Evolutionary conservation across 352 stramenopile species (phyloP), one percentile per base, ranked within the genome.

Genomic region (Blastocystis hominis): DNA sequence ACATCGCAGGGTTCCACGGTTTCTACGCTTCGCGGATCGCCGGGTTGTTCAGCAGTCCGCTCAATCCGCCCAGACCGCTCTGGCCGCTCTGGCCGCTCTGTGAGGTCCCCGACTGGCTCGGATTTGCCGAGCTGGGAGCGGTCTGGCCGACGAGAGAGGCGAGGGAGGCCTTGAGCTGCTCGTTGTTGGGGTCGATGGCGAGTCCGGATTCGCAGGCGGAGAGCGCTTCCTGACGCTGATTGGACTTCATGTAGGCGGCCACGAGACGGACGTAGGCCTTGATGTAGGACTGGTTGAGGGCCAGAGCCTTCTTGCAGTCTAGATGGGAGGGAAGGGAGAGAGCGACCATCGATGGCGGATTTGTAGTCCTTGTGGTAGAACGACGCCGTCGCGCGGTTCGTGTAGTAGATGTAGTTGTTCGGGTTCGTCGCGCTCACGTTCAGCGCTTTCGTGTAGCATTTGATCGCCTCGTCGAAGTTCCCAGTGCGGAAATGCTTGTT

Each of bases 321-420:
- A 66, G 7, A 2, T 10, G 56, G 66, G 34, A 84, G 4, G 17
- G 7, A 4, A 6, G 3, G 3, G 30, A 2, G 1, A 36, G 15
- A 46, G 24, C 0, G 20, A 84, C 72, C 72, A 7, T 34, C 56
- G 17, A 68, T 53, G 24, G 72, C 40, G 20, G 53, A 24, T 40
- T 84, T 36, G 34, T 84, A 84, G 56, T 84, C 15, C 55, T 84
- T 84, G 44, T 54, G n/a, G 46, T 84, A 66, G 72, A 66, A 84
- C 20, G 36, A 64, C 24, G 72, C 72, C 1, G 72, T 84, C 5
- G 53, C 72, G 34, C 72, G 46, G 36, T 84, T 84, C 15, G 44
- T 66, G 34, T 69, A 68, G 44, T 84, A 84, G 20, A 84, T 68
- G 36, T 84, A 69, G 56, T 84, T 84, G 10, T 84, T 63, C 10